These are phyloP conservation scores for Colletotrichum sp. DNA, from an alignment of 2,329 filamentous ascomycete genomes.

Conservation along the genomic window DNA sequence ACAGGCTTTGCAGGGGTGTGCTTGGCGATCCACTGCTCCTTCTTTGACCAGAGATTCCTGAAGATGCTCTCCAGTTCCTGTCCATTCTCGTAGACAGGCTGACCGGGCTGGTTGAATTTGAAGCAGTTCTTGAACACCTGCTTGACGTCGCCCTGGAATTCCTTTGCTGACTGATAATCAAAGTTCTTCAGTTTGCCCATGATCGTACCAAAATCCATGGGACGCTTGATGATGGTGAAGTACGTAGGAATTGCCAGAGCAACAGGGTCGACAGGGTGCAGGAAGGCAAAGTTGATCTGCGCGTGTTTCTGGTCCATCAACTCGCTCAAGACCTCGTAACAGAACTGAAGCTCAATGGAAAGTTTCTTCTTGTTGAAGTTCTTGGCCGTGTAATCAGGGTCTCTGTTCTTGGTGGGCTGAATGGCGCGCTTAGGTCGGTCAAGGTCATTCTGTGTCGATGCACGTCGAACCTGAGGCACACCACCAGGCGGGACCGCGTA, in stretches of 20 bases:
- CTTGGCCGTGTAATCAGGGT: conserved; percentile 80
- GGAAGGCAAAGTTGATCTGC: conserved; percentile 74
- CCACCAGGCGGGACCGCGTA: conserved; percentile 82
- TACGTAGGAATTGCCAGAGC: conserved; percentile 93
- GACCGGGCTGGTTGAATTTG: conserved; percentile 81
- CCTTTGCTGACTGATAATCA: conserved; percentile 81
- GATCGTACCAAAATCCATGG: conserved; percentile 93
- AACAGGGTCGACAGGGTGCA: conserved; percentile 88
- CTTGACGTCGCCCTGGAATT: conserved; percentile 83
- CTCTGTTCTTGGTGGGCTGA: conserved; percentile 87
- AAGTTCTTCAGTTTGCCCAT: conserved; percentile 76
- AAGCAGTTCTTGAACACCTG: conserved; percentile 90
- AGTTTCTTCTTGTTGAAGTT: conserved; percentile 94
- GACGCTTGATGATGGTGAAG: conserved; percentile 92
- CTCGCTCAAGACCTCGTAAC: conserved; percentile 80
- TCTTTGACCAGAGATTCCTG: conserved; percentile 76
- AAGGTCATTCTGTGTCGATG: conserved; percentile 78
- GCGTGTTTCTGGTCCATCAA: conserved; percentile 77
- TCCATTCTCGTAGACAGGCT: conserved; percentile 75
- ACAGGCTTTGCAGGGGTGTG: conserved; percentile 64
- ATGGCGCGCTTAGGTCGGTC: conserved; percentile 91
- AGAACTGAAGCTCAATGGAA: conserved; percentile 88
- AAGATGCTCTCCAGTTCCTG: conserved; percentile 78
- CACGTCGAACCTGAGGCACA: conserved; percentile 82
- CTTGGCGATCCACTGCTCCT: conserved; percentile 80